phyloP scores from a whole-genome alignment of 2,329 filamentous ascomycete species.

The Pseudogymnoascus sp. region DNA sequence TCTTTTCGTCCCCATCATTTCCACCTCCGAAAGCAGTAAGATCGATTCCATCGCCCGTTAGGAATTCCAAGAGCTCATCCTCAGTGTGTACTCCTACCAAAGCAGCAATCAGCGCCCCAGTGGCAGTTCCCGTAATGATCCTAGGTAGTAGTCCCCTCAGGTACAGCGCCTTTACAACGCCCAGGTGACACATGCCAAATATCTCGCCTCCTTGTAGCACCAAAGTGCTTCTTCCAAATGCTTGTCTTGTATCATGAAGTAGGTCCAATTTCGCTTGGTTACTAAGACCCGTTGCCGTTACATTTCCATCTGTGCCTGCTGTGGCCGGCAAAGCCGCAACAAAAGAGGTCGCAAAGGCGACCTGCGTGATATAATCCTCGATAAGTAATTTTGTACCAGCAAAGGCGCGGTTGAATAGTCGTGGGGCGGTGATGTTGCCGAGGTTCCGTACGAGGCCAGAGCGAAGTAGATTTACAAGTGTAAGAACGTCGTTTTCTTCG shows the following conservation, averaged over 20 bases:
- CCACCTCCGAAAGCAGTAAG: slow-evolving; percentile 62
- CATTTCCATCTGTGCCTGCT: slow-evolving; percentile 34
- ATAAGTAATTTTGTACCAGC: slow-evolving; percentile 85
- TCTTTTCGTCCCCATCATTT: slow-evolving; percentile 32
- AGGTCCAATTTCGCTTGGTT: slow-evolving; percentile 65
- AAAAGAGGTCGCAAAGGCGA: slow-evolving; percentile 72
- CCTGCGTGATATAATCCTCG: slow-evolving; percentile 80
- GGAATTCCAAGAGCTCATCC: slow-evolving; percentile 68
- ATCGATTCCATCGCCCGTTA: slow-evolving; percentile 75
- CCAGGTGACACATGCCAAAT: slow-evolving; percentile 83
- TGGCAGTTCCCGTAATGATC: slow-evolving; percentile 86
- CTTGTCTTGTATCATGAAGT: slow-evolving; percentile 77
- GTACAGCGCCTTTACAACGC: slow-evolving; percentile 82
- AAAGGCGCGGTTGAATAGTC: slow-evolving; percentile 77
- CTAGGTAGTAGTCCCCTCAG: slow-evolving; percentile 72
- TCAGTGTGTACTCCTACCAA: slow-evolving; percentile 82
- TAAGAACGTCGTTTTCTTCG: slow-evolving; percentile 63
- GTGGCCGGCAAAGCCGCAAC: slow-evolving; percentile 60
- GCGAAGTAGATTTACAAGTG: slow-evolving; percentile 70
- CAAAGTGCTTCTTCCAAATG: slow-evolving; percentile 77
- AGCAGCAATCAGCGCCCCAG: slow-evolving; percentile 81
- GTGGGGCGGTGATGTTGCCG: slow-evolving; percentile 79
- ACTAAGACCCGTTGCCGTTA: slow-evolving; percentile 37
- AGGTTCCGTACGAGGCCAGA: slow-evolving; percentile 76
- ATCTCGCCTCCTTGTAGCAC: slow-evolving; percentile 86